Conservation (phyloP, 495 filamentous ascomycete species). For the Penicillium flavigenum region DNA sequence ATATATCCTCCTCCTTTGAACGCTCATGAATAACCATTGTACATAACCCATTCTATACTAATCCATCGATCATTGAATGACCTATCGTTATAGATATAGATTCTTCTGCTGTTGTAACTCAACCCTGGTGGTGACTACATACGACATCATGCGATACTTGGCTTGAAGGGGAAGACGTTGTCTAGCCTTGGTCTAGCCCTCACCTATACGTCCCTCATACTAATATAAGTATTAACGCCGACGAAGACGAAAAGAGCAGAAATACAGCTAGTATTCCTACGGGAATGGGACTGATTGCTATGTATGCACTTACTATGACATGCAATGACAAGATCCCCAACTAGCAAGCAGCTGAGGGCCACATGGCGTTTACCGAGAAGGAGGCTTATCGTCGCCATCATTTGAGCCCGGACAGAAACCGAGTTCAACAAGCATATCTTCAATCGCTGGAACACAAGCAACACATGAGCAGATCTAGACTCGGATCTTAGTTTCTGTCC, state of each 20-base stretch:
- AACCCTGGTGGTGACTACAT: not conserved
- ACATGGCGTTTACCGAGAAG: not conserved
- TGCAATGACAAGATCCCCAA: not conserved
- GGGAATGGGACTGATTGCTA: not conserved
- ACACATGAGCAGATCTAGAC: constrained; percentile 27
- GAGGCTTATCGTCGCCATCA: not conserved
- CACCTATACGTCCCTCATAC: not conserved
- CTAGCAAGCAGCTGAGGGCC: not conserved
- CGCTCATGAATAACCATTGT: not conserved
- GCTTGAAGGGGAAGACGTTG: not conserved
- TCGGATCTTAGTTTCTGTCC: not conserved
- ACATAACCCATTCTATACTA: constrained; percentile 1
- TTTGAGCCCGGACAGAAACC: constrained; percentile 21
- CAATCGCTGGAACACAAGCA: constrained; percentile 21
- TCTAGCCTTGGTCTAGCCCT: not conserved
- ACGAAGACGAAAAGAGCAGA: not conserved
- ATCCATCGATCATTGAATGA: not conserved
- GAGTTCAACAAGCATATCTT: constrained; percentile 19
- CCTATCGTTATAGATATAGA: not conserved
- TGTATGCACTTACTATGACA: not conserved
- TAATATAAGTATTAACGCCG: not conserved
- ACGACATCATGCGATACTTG: not conserved
- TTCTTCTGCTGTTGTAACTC: not conserved
- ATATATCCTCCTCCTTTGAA: not conserved
- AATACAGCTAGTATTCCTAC: not conserved